These are phyloP conservation scores for Cyberlindnera xishuangbannaensis DNA, from an alignment of 805 yeast genomes.

Conservation along the genomic window DNA sequence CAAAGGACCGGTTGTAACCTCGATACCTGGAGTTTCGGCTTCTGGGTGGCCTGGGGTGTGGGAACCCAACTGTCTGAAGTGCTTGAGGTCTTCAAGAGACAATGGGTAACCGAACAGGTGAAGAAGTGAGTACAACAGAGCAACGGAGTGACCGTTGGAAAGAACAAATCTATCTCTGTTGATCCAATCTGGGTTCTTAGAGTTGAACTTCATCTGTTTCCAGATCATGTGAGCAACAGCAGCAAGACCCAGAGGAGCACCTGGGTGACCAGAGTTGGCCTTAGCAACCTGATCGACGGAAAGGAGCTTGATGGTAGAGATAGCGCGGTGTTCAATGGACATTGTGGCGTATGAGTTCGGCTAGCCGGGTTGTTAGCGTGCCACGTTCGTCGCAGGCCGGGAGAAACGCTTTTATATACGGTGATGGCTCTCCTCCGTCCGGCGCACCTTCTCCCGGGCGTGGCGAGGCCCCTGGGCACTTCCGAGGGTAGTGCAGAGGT, in stretches of 20 bases:
- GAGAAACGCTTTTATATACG: too few relatives aligned
- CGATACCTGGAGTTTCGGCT: conserved; percentile 85
- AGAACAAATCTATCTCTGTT: conserved; percentile 94
- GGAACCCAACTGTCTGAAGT: conserved; percentile 85
- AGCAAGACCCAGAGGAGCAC: conserved; percentile 98
- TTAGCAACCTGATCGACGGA: conserved; percentile 81
- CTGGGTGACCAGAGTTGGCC: conserved; percentile 98
- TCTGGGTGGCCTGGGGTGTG: conserved; percentile 99
- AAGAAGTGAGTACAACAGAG: conserved; percentile 77
- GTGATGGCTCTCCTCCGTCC: too few relatives aligned
- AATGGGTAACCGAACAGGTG: conserved; percentile 82
- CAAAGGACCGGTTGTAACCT: conserved; percentile 97
- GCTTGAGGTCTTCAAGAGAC: conserved; percentile 78
- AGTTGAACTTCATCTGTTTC: conserved; percentile 79
- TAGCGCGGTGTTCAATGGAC: conserved; percentile 56
- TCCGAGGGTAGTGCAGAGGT: too few relatives aligned
- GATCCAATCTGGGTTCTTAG: conserved; percentile 87
- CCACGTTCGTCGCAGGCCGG: too few relatives aligned
- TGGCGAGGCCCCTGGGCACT: too few relatives aligned
- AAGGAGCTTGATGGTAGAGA: conserved; percentile 83
- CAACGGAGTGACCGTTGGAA: conserved; percentile 96
- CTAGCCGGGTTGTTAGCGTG: too few relatives aligned
- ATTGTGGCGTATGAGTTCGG: too few relatives aligned
- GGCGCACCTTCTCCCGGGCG: too few relatives aligned
- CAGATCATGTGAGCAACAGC: conserved; percentile 89